Conservation (phyloP, 2,329 filamentous ascomycete genomes). For the Microcyclospora tardicrescens region DNA sequence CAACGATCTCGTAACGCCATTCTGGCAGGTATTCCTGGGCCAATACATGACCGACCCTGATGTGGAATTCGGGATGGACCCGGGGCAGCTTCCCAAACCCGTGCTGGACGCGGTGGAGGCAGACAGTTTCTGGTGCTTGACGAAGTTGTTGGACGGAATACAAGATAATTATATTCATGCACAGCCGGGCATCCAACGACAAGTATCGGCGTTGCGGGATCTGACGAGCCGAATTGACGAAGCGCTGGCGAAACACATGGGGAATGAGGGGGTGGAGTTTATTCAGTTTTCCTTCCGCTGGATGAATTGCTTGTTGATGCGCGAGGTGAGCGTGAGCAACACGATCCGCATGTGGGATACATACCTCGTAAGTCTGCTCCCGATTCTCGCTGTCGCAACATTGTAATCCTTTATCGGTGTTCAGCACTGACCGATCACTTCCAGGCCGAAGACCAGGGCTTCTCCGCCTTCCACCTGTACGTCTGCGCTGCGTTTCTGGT, state of each 20-base stretch:
- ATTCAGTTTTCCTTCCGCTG: constrained; percentile 98
- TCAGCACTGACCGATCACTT: not conserved
- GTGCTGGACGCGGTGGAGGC: constrained; percentile 95
- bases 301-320: constrained; percentile 99
- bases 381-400: not conserved
- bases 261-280: constrained; percentile 86
- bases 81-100: constrained; percentile 76
- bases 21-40: constrained; percentile 94
- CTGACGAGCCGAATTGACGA: constrained; percentile 82
- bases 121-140: constrained; percentile 96
- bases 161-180: constrained; percentile 99
- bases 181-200: constrained; percentile 89
- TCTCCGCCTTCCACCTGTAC: constrained; percentile 96
- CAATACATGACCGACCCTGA: constrained; percentile 90
- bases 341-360: constrained; percentile 99
- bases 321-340: constrained; percentile 90
- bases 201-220: constrained; percentile 79
- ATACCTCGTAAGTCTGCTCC: constrained; percentile 59
- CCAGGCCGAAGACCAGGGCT: constrained; percentile 94
- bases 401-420: constrained; percentile 1
- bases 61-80: constrained; percentile 91
- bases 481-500: constrained; percentile 96
- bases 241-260: constrained; percentile 72
- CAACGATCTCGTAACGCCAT: constrained; percentile 93
- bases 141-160: constrained; percentile 94